Evolutionary conservation across 306 rosid genomes (phyloP).

Genomic region (Malus orientalis): DNA sequence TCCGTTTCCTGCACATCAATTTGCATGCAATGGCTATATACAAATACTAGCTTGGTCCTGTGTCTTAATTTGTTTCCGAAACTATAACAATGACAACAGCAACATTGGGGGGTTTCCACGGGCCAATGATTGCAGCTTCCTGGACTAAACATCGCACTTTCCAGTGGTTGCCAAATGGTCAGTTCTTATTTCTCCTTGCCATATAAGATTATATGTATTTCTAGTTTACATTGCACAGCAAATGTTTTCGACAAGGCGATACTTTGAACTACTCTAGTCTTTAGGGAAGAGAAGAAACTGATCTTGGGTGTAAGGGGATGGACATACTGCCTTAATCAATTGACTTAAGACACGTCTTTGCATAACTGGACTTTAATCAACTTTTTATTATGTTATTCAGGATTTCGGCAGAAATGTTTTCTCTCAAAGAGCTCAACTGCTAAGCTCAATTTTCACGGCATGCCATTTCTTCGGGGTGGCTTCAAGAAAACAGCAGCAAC

Average conservation of each 20-base stretch:
- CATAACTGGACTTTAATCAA: background rate
- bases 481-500: slow-evolving; percentile 11
- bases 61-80: background rate
- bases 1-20: background rate
- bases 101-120: background rate
- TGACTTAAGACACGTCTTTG: no score
- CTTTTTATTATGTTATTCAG: slow-evolving; percentile 1
- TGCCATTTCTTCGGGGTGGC: slow-evolving; percentile 3
- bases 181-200: background rate
- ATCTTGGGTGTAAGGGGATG: no score
- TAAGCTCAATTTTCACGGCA: background rate
- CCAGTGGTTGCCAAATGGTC: slow-evolving; percentile 5
- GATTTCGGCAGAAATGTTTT: background rate
- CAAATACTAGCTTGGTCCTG: background rate
- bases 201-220: background rate
- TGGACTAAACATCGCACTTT: background rate
- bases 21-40: slow-evolving; percentile 1
- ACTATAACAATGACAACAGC: slow-evolving; percentile 1
- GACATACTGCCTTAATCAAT: no score
- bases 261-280: no score
- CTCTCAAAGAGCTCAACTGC: background rate
- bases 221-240: background rate
- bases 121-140: background rate
- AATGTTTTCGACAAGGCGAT: background rate
- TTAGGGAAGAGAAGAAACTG: no score